Percentiles rank a stretch among this genome's conserved stretches.
Evolutionary conservation across 2,329 filamentous ascomycete genomes (phyloP).

Genomic region (Trichophyton schoenleinii): DNA sequence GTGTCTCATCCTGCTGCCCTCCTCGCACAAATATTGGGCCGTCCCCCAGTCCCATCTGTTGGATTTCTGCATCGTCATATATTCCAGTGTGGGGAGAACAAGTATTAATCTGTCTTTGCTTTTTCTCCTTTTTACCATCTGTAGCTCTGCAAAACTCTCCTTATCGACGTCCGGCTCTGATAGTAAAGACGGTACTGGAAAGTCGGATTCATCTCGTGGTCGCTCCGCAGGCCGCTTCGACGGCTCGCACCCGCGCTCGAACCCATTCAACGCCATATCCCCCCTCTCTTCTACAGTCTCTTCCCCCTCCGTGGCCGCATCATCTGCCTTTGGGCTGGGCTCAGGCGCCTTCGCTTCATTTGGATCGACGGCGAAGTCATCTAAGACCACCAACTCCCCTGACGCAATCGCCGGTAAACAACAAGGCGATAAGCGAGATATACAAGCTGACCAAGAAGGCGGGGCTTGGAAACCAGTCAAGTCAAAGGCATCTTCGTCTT

Average conservation of each 20-base stretch:
- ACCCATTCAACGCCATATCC: conserved; percentile 66
- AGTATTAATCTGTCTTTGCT: conserved; percentile 18
- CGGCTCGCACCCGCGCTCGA: conserved; percentile 58
- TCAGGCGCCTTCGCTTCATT: conserved; percentile 96
- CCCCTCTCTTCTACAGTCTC: conserved; percentile 56
- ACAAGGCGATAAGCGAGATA: conserved; percentile 50
- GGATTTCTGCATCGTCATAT: conserved; percentile 5
- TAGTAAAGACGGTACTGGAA: conserved; percentile 40
- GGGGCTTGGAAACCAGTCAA: conserved; percentile 20
- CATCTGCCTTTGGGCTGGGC: conserved; percentile 83
- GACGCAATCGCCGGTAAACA: conserved; percentile 55
- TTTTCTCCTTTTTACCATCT: background rate
- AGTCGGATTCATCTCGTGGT: conserved; percentile 48
- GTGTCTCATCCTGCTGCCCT: background rate
- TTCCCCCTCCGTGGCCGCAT: conserved; percentile 64
- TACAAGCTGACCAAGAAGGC: conserved; percentile 19
- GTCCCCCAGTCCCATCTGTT: background rate
- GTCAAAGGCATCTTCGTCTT: conserved; percentile 31
- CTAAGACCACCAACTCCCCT: conserved; percentile 71
- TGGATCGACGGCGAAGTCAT: conserved; percentile 67
- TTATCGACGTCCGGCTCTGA: conserved; percentile 58
- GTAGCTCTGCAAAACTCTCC: conserved; percentile 77
- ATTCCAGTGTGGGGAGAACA: conserved; percentile 6
- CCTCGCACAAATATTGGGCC: background rate
- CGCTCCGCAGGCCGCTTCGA: conserved; percentile 62